Evolutionary conservation across 2,329 filamentous ascomycete genomes (phyloP), one percentile per base, ranked within the genome.

Genomic region (Gaeumannomyces sp.): DNA sequence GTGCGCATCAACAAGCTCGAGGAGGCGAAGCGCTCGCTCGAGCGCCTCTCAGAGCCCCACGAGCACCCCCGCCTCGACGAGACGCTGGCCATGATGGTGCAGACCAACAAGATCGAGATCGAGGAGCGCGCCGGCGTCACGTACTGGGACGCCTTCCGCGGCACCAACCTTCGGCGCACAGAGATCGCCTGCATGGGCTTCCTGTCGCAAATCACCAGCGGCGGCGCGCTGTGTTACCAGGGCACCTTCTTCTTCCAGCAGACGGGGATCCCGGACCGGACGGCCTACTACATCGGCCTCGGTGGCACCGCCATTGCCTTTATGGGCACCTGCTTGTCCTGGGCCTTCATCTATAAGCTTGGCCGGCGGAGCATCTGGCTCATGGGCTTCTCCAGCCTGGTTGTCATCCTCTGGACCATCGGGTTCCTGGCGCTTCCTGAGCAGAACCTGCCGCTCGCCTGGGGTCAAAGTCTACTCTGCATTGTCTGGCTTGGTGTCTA

Each of bases 171-270:
- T 2, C 77, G 78, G 57, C 77, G 80, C 59, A 81, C 79, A 4
- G 77, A 81, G 69, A 78, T 82, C 64, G 76, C 76, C 29, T 76
- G 76, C 68, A 73, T 78, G 72, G 66, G 73, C 22, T 78, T 79
- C 69, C 65, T 78, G 53, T 76, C 74, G 1, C 80, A 82, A 66
- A 78, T 79, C 68, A 76, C 76, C 6, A 73, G 76, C 64, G 76
- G 79, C 19, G 74, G 75, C 56, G 74, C 76, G 19, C 72, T 67
- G 61, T 76, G 76, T 69, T 79, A 80, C 67, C 76, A 71, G 13
- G 76, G 76, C 14, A 77, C 77, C 31, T 81, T 79, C 73, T 82
- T 82, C 72, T 81, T 80, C 72, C 74, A 78, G 59, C 78, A 80
- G 68, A 75, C 78, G 1, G 80, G 81, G 61, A 75, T 81, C 61